Conservation (phyloP, 208 protist genomes). For the Leishmania tarentolae region DNA sequence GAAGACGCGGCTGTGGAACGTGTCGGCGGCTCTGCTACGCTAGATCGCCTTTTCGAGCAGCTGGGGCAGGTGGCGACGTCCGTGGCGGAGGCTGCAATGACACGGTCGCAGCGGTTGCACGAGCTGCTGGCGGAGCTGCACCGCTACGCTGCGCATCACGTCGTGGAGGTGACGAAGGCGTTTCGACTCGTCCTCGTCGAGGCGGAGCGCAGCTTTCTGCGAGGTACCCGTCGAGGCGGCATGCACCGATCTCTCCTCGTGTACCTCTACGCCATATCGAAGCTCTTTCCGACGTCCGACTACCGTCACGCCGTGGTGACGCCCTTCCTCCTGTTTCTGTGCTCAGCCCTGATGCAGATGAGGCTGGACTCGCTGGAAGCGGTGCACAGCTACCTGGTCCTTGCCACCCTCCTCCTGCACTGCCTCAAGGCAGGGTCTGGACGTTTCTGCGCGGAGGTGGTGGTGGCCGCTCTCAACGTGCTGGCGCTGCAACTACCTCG, state of each 20-base stretch:
- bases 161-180: constrained; percentile 59
- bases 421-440: constrained; percentile 37
- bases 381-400: constrained; percentile 55
- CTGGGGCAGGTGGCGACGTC: constrained; percentile 41
- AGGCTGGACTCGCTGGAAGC: constrained; percentile 46
- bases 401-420: constrained; percentile 49
- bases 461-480: constrained; percentile 72
- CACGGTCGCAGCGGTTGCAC: constrained; percentile 34
- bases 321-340: constrained; percentile 73
- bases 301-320: constrained; percentile 84
- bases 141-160: constrained; percentile 52
- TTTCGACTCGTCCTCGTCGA: constrained; percentile 81
- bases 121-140: constrained; percentile 52
- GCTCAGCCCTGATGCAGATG: constrained; percentile 68
- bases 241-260: constrained; percentile 44
- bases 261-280: constrained; percentile 64
- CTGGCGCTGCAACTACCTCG: constrained; percentile 74
- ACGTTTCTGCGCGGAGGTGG: constrained; percentile 64
- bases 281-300: constrained; percentile 76
- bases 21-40: constrained; percentile 28
- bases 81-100: background rate
- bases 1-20: background rate
- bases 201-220: constrained; percentile 65
- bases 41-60: constrained; percentile 49
- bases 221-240: constrained; percentile 33